These are phyloP conservation scores for Chalaropsis thielavioides DNA, from an alignment of 2,329 filamentous ascomycete species.

Conservation along the genomic window DNA sequence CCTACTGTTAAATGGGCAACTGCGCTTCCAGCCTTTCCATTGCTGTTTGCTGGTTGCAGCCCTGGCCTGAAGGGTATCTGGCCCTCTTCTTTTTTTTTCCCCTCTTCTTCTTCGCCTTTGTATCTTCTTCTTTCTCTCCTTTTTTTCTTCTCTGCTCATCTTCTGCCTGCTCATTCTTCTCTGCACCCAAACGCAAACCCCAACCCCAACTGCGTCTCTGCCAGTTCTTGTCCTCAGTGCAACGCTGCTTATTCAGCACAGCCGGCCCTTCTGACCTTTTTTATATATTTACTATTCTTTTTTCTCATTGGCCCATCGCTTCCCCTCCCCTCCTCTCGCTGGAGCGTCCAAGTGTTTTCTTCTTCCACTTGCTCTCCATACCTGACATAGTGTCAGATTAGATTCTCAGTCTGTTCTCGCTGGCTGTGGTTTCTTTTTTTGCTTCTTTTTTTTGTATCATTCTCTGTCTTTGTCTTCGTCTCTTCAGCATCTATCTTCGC, in stretches of 20 bases:
- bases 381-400: slow-evolving; percentile 1
- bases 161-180: slow-evolving; percentile 20
- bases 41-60: neutral
- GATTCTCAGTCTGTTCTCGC: neutral
- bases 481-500: neutral
- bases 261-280: neutral
- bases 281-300: neutral
- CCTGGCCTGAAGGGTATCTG: neutral
- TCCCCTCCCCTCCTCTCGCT: slow-evolving; percentile 20
- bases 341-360: slow-evolving; percentile 20
- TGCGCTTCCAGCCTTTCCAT: slow-evolving; percentile 3
- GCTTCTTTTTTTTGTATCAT: neutral
- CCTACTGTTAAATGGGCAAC: neutral
- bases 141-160: neutral
- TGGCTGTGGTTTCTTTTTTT: neutral
- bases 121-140: slow-evolving; percentile 14
- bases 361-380: slow-evolving; percentile 2
- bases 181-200: slow-evolving; percentile 16
- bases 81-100: slow-evolving; percentile 15
- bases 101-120: neutral
- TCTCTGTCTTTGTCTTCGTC: neutral
- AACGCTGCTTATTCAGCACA: slow-evolving; percentile 7
- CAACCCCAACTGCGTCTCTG: slow-evolving; percentile 5
- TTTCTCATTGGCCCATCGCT: slow-evolving; percentile 17
- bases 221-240: slow-evolving; percentile 1